These are phyloP conservation scores for Picochlorum sp. DNA, from an alignment of 139 green algal genomes.

Conservation along the genomic window DNA sequence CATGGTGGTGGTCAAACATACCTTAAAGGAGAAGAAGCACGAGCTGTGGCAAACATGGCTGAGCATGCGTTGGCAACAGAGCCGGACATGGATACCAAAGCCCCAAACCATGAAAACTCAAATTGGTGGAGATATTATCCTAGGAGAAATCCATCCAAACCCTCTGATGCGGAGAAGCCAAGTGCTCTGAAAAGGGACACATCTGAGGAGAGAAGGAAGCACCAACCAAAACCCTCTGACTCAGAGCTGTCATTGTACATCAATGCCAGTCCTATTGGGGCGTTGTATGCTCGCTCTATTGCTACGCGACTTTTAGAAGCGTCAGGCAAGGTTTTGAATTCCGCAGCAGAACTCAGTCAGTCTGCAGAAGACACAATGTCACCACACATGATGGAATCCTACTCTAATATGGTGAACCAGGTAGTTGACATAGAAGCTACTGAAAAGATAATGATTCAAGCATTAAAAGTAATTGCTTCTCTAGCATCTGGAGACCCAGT, in stretches of 20 bases:
- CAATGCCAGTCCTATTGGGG: constrained; percentile 34
- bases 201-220: too few relatives aligned
- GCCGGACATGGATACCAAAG: too few relatives aligned
- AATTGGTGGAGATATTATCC: too few relatives aligned
- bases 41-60: too few relatives aligned
- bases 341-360: constrained; percentile 23
- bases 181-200: too few relatives aligned
- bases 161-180: too few relatives aligned
- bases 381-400: constrained; percentile 21
- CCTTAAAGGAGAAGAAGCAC: too few relatives aligned
- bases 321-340: constrained; percentile 7
- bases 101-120: too few relatives aligned
- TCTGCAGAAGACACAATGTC: constrained; percentile 21
- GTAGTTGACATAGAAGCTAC: constrained; percentile 18
- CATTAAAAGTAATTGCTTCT: constrained; percentile 43
- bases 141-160: too few relatives aligned
- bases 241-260: constrained; percentile 22
- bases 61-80: too few relatives aligned
- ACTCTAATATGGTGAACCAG: constrained; percentile 10
- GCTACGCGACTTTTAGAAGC: constrained; percentile 35
- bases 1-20: too few relatives aligned
- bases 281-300: constrained; percentile 31
- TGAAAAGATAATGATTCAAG: constrained; percentile 15
- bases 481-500: constrained; percentile 35
- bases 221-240: constrained; percentile 21